A percentile compares a stretch with the other conserved stretches of the same genome.
phyloP scores from a whole-genome alignment of 257 asterid species.

The Solanum verrucosum region DNA sequence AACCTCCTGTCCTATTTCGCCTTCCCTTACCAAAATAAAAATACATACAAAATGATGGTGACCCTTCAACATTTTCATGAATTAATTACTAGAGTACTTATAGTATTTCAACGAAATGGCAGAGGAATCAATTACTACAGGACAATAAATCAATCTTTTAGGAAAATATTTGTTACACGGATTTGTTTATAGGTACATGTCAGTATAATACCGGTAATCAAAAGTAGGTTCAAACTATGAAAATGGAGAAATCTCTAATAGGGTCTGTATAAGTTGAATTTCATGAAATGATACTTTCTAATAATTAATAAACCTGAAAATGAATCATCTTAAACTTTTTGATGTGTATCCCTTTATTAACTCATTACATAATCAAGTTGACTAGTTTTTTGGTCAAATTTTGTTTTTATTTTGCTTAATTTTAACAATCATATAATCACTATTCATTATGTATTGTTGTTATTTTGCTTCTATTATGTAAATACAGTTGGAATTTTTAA shows the following conservation, averaged over 20 bases:
- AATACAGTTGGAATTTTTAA: neutral
- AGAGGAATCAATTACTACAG: neutral
- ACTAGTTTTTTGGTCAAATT: neutral
- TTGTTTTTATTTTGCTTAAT: neutral
- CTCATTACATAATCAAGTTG: no score
- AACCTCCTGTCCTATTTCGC: neutral
- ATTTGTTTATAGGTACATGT: neutral
- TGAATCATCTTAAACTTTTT: no score
- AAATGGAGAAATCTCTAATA: no score
- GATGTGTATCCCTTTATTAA: no score
- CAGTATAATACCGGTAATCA: neutral
- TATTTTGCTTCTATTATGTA: neutral
- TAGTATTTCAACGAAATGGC: neutral
- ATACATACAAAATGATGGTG: neutral
- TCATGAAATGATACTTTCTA: no score
- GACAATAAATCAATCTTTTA: neutral
- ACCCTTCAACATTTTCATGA: neutral
- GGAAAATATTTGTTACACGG: neutral
- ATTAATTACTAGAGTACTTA: neutral
- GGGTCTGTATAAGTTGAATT: no score
- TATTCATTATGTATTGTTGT: neutral
- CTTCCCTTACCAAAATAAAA: neutral
- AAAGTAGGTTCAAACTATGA: neutral
- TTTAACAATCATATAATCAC: neutral
- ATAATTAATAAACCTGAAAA: no score